These are phyloP conservation scores for Colletotrichum sp. DNA, from an alignment of 2,329 filamentous ascomycete species.

Conservation along the genomic window DNA sequence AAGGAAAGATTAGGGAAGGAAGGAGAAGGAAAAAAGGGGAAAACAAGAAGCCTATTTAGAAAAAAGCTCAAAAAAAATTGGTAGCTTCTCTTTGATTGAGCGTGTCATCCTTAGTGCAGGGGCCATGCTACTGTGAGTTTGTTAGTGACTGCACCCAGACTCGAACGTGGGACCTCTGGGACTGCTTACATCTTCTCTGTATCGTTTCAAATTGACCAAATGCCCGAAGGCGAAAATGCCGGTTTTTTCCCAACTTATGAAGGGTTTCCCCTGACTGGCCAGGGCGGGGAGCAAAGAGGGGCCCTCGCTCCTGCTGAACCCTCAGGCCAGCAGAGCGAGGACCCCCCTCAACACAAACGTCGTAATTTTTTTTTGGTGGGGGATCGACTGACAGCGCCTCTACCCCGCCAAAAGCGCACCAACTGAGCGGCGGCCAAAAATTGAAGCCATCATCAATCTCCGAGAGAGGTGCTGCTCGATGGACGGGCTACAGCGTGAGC, in stretches of 20 bases:
- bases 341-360: not conserved
- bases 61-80: not conserved
- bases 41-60: not conserved
- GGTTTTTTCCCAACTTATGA: not conserved
- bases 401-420: not conserved
- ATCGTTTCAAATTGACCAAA: slow-evolving; percentile 33
- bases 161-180: not conserved
- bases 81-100: slow-evolving; percentile 80
- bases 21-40: not conserved
- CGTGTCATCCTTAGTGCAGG: slow-evolving; percentile 94
- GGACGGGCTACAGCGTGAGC: not conserved
- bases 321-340: not conserved
- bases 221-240: slow-evolving; percentile 28
- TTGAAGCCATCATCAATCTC: not conserved
- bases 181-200: slow-evolving; percentile 18
- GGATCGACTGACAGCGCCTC: not conserved
- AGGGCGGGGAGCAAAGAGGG: not conserved
- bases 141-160: not conserved
- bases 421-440: not conserved
- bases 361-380: not conserved
- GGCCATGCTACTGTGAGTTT: slow-evolving; percentile 70
- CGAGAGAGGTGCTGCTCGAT: not conserved
- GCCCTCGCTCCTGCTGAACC: not conserved
- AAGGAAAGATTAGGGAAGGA: no score
- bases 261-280: not conserved